These are phyloP conservation scores for Colletotrichum sansevieriae DNA, from an alignment of 2,329 filamentous ascomycete genomes.

Conservation along the genomic window DNA sequence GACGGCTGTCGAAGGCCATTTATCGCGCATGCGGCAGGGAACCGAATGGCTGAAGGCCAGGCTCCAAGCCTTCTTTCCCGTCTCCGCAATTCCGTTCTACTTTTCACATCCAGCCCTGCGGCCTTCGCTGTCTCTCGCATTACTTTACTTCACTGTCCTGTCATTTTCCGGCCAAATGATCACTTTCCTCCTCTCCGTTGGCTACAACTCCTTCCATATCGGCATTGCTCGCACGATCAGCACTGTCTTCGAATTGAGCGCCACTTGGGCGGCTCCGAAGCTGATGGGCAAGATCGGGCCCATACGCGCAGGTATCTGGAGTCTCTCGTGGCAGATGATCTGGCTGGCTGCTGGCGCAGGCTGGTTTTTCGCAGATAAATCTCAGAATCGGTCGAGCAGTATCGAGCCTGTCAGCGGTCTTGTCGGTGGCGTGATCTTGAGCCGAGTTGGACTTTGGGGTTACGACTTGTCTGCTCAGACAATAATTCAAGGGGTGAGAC, in stretches of 20 bases:
- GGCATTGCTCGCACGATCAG: slow-evolving; percentile 66
- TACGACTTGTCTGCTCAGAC: slow-evolving; percentile 21
- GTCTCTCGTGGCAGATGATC: slow-evolving; percentile 74
- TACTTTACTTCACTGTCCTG: slow-evolving; percentile 74
- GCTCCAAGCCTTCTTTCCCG: slow-evolving; percentile 6
- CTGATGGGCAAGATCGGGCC: slow-evolving; percentile 68
- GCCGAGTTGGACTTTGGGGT: slow-evolving; percentile 27
- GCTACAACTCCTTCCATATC: slow-evolving; percentile 65
- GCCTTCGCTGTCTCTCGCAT: slow-evolving; percentile 69
- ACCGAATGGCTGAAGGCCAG: slow-evolving; percentile 6
- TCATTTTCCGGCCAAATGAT: slow-evolving; percentile 73
- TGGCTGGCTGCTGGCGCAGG: slow-evolving; percentile 62
- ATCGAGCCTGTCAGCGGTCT: slow-evolving; percentile 16
- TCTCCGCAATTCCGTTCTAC: slow-evolving; percentile 58
- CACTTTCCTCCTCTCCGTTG: slow-evolving; percentile 70
- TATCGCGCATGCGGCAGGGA: not conserved
- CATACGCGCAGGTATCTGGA: slow-evolving; percentile 79
- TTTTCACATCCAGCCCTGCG: slow-evolving; percentile 67
- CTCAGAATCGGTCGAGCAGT: not conserved
- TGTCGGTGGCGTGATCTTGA: slow-evolving; percentile 5
- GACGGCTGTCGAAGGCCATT: not conserved
- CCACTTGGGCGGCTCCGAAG: slow-evolving; percentile 71
- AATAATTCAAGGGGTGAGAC: slow-evolving; percentile 2
- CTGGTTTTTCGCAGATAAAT: slow-evolving; percentile 53
- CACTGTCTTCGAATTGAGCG: slow-evolving; percentile 68